A percentile compares a stretch with the other conserved stretches of the same genome.
Evolutionary conservation across 2,329 filamentous ascomycete species (phyloP).

Genomic region (Phialemoniopsis sp.): DNA sequence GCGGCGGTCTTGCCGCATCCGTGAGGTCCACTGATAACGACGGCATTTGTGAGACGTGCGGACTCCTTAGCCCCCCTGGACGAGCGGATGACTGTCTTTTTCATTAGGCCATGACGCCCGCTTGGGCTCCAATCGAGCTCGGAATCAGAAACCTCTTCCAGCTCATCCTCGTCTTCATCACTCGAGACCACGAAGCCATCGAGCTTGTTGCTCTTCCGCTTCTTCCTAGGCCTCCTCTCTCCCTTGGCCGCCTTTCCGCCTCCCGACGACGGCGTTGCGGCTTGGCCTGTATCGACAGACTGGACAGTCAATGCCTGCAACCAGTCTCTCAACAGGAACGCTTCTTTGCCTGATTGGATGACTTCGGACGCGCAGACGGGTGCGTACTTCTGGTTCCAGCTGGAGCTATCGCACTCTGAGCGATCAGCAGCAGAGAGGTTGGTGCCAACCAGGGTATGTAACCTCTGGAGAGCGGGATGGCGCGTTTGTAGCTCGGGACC

Average conservation of each 20-base stretch:
- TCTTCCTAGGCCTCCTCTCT: slow-evolving; percentile 43
- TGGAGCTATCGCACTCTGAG: slow-evolving; percentile 65
- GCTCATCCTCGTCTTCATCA: slow-evolving; percentile 67
- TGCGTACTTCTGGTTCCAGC: slow-evolving; percentile 85
- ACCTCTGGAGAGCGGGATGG: slow-evolving; percentile 10
- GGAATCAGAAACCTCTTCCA: slow-evolving; percentile 64
- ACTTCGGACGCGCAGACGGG: slow-evolving; percentile 67
- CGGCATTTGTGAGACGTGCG: slow-evolving; percentile 61
- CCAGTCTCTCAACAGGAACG: slow-evolving; percentile 73
- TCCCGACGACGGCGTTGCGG: too few species aligned
- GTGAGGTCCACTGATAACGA: slow-evolving; percentile 84
- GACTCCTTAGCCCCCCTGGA: slow-evolving; percentile 33
- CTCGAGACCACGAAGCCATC: slow-evolving; percentile 78
- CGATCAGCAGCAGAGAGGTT: slow-evolving; percentile 76
- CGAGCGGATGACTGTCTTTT: slow-evolving; percentile 50
- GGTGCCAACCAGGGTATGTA: slow-evolving; percentile 57
- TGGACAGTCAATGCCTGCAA: slow-evolving; percentile 71
- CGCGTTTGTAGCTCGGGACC: slow-evolving; percentile 36
- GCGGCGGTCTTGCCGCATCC: slow-evolving; percentile 93
- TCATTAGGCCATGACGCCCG: slow-evolving; percentile 29
- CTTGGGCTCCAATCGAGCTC: slow-evolving; percentile 44
- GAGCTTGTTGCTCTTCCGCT: slow-evolving; percentile 68
- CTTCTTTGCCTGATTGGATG: slow-evolving; percentile 70
- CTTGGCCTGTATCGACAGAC: slow-evolving; percentile 61
- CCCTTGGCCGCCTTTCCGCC: slow-evolving; percentile 17